phyloP scores from a whole-genome alignment of 257 asterid genomes.

The Solanum dulcamara region DNA sequence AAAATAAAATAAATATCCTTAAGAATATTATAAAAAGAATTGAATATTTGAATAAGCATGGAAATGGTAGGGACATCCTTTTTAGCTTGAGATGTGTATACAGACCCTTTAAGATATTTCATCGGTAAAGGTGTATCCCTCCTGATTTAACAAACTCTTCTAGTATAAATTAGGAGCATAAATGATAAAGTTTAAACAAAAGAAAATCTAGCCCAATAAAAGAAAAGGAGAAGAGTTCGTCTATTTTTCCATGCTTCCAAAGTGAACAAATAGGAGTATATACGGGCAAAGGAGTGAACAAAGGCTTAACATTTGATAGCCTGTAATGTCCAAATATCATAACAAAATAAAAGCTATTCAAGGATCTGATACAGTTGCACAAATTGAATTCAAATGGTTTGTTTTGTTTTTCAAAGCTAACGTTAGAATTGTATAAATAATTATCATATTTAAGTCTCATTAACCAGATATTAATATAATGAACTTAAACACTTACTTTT shows the following conservation, averaged over 20 bases:
- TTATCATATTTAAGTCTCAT: not conserved
- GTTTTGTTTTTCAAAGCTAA: not conserved
- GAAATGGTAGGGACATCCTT: not conserved
- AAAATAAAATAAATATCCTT: not conserved
- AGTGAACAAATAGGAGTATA: not conserved
- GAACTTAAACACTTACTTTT: not conserved
- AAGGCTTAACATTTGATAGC: not conserved
- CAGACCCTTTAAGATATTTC: not conserved
- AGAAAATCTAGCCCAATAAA: not conserved
- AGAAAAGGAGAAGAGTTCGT: not conserved
- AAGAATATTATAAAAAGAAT: not conserved
- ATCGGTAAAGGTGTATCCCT: not conserved
- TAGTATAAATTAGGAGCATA: not conserved
- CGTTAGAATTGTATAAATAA: not conserved
- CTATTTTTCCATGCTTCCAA: not conserved
- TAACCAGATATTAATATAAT: not conserved
- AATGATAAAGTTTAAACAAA: not conserved
- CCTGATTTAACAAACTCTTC: not conserved
- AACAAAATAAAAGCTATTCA: not conserved
- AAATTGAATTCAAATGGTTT: not conserved
- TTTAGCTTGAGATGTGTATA: not conserved
- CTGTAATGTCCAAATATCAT: not conserved
- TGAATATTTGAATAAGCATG: not conserved
- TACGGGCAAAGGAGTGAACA: not conserved
- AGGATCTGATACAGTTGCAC: not conserved